Evolutionary conservation across 352 stramenopile genomes (phyloP).

Genomic region (Globisporangium paroecandrum): DNA sequence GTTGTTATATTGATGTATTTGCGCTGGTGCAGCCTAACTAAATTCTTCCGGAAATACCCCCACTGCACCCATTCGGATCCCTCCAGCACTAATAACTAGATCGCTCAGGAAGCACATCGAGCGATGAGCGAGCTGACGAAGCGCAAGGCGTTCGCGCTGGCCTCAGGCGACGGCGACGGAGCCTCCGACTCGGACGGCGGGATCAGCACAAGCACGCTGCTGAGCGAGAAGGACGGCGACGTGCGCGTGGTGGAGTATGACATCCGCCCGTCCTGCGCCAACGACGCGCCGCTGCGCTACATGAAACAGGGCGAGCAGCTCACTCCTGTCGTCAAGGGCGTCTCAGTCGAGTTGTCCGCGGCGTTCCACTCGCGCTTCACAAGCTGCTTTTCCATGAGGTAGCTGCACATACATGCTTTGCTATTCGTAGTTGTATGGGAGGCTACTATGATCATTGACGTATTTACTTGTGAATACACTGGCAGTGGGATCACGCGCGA

Average conservation of each 20-base stretch:
- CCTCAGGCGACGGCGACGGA: neutral
- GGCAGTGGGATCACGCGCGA: slow-evolving; percentile 41
- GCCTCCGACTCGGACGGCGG: slow-evolving; percentile 6
- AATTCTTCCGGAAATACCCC: neutral
- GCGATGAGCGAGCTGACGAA: slow-evolving; percentile 50
- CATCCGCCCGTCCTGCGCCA: slow-evolving; percentile 48
- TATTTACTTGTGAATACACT: neutral
- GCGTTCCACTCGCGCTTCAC: slow-evolving; percentile 9
- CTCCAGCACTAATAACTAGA: neutral
- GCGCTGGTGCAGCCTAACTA: too few relatives aligned
- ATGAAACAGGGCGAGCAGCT: slow-evolving; percentile 38
- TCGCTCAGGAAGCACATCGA: neutral
- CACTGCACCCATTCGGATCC: neutral
- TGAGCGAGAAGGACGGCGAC: slow-evolving; percentile 20
- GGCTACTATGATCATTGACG: neutral
- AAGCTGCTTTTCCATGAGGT: slow-evolving; percentile 26
- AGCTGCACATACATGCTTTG: neutral
- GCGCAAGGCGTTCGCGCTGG: slow-evolving; percentile 31
- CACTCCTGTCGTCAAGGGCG: slow-evolving; percentile 19
- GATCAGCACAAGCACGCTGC: slow-evolving; percentile 18
- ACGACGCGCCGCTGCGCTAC: slow-evolving; percentile 47
- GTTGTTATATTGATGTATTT: too few relatives aligned
- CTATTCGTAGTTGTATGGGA: neutral
- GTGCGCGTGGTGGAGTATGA: slow-evolving; percentile 59
- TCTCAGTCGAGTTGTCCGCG: neutral